Conservation (phyloP, 306 rosid species). For the Vigna radiata region DNA sequence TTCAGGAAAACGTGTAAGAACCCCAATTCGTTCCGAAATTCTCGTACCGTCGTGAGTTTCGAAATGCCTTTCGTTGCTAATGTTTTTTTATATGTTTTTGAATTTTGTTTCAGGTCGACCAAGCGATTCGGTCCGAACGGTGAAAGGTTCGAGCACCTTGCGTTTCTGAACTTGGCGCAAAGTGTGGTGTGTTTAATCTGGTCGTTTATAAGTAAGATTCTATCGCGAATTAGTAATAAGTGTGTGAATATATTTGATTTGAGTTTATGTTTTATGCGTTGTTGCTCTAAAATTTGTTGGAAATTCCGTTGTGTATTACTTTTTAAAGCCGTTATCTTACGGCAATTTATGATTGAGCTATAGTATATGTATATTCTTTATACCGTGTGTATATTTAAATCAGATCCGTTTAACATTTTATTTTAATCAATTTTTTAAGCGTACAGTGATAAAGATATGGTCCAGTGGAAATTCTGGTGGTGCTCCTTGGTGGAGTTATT, state of each 20-base stretch:
- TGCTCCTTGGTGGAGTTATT: slow-evolving; percentile 89
- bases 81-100: neutral
- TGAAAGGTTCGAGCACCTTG: slow-evolving; percentile 85
- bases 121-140: slow-evolving; percentile 84
- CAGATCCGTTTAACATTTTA: neutral
- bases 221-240: neutral
- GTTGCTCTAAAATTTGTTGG: neutral
- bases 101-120: slow-evolving; percentile 71
- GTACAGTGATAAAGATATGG: slow-evolving; percentile 86
- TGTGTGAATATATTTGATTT: slow-evolving; percentile 3
- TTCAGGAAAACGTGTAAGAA: slow-evolving; percentile 91
- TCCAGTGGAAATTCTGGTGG: slow-evolving; percentile 68
- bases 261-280: neutral
- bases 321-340: neutral
- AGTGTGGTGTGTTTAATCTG: slow-evolving; percentile 91
- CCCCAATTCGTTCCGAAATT: neutral
- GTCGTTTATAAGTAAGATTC: slow-evolving; percentile 85
- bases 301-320: neutral
- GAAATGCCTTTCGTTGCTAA: neutral
- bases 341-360: neutral
- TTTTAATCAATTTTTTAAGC: neutral
- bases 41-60: neutral
- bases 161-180: slow-evolving; percentile 92
- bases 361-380: neutral
- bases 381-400: neutral